These are phyloP conservation scores for Neurospora sp. DNA, from an alignment of 495 filamentous ascomycete species.

Conservation along the genomic window DNA sequence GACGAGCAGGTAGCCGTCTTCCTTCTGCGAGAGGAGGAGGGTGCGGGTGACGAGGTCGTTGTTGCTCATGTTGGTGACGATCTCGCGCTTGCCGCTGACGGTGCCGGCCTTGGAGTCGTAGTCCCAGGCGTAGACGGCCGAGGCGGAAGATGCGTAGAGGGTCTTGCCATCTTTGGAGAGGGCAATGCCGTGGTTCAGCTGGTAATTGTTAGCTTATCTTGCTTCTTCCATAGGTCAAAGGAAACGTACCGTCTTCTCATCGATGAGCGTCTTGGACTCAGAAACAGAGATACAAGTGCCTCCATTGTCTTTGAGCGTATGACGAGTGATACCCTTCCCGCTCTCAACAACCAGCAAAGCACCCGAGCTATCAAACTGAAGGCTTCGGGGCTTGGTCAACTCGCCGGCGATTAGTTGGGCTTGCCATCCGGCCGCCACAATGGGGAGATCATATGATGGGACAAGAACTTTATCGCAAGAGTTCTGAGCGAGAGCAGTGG, in stretches of 20 bases:
- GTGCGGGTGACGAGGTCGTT: slow-evolving; percentile 52
- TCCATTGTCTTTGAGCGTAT: slow-evolving; percentile 40
- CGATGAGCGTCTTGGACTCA: slow-evolving; percentile 28
- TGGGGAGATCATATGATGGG: slow-evolving; percentile 38
- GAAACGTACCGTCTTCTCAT: slow-evolving; percentile 27
- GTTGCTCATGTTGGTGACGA: slow-evolving; percentile 49
- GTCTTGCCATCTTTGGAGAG: slow-evolving; percentile 48
- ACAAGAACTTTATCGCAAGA: slow-evolving; percentile 23
- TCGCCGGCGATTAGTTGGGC: slow-evolving; percentile 43
- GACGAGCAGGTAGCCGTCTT: slow-evolving; percentile 38
- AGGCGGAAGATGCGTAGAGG: slow-evolving; percentile 49
- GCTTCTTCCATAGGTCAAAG: background rate
- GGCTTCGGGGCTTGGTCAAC: slow-evolving; percentile 44
- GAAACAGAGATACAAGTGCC: slow-evolving; percentile 39
- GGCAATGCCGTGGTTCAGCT: slow-evolving; percentile 57
- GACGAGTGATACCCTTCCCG: slow-evolving; percentile 39
- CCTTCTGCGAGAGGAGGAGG: slow-evolving; percentile 35
- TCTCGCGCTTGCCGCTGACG: slow-evolving; percentile 26
- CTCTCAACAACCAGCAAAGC: slow-evolving; percentile 48
- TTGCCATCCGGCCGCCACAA: slow-evolving; percentile 44
- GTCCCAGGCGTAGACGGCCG: slow-evolving; percentile 45
- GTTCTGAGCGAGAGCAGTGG: slow-evolving; percentile 5
- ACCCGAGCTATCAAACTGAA: slow-evolving; percentile 47
- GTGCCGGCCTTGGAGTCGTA: slow-evolving; percentile 40
- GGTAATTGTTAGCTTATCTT: background rate